Evolutionary conservation across 108 stramenopile species (phyloP).

Genomic region (Pseudonitzschia delicatissima): DNA sequence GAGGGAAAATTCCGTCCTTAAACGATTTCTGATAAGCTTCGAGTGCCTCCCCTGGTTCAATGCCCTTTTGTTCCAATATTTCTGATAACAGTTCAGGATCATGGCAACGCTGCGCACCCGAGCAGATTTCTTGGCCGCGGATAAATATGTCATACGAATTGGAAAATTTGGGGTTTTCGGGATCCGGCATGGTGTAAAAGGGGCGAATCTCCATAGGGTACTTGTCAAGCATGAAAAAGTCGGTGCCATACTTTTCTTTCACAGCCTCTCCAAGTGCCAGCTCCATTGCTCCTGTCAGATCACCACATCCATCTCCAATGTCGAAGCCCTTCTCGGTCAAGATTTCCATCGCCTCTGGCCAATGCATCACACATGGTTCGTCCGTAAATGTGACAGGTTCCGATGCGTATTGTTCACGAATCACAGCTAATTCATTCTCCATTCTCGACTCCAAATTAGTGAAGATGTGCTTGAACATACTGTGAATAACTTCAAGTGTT

Average conservation of each 20-base stretch:
- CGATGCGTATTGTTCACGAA: conserved; percentile 89
- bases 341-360: conserved; percentile 94
- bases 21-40: conserved; percentile 89
- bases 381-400: conserved; percentile 91
- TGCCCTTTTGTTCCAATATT: conserved; percentile 81
- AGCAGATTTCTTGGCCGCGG: conserved; percentile 97
- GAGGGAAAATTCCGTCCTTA: conserved; percentile 84
- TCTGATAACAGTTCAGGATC: conserved; percentile 73
- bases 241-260: conserved; percentile 92
- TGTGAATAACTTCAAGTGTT: conserved; percentile 87
- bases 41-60: conserved; percentile 80
- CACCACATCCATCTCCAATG: conserved; percentile 86
- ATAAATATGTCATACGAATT: conserved; percentile 98
- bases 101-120: conserved; percentile 95
- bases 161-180: conserved; percentile 77
- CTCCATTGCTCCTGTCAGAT: conserved; percentile 90
- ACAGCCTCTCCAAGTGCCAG: conserved; percentile 87
- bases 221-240: conserved; percentile 97
- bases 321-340: conserved; percentile 70
- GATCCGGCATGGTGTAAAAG: conserved; percentile 98
- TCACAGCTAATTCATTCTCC: conserved; percentile 78
- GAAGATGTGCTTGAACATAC: conserved; percentile 95
- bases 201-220: conserved; percentile 91
- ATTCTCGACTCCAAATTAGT: conserved; percentile 82
- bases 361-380: conserved; percentile 94